These are phyloP conservation scores for Amphibolis antarctica DNA, from an alignment of 106 monocot genomes.

Conservation along the genomic window DNA sequence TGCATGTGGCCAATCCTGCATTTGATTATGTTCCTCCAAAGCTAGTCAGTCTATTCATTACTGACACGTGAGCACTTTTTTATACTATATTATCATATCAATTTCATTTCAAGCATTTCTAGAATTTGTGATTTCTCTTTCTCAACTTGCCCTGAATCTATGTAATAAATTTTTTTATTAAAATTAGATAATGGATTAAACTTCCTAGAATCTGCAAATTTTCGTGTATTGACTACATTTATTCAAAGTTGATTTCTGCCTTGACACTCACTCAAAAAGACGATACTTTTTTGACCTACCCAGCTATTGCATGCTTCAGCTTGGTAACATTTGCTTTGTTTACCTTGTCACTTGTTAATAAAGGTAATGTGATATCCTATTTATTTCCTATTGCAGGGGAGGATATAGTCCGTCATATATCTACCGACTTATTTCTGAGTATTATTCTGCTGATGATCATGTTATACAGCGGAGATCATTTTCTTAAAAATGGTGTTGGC, in stretches of 20 bases:
- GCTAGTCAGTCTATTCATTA: constrained; percentile 95
- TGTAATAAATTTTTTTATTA: no score
- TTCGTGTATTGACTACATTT: no score
- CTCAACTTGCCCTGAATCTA: no score
- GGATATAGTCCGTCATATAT: constrained; percentile 90
- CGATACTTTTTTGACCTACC: no score
- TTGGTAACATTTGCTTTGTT: neutral
- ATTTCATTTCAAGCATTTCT: neutral
- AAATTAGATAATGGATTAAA: no score
- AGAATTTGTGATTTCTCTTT: no score
- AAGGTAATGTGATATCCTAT: neutral
- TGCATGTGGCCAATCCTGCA: constrained; percentile 90
- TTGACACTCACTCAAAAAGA: no score
- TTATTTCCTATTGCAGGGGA: constrained; percentile 40
- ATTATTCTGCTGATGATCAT: constrained; percentile 89
- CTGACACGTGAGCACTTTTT: constrained; percentile 68
- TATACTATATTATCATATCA: neutral
- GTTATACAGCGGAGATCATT: constrained; percentile 34
- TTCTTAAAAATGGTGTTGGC: constrained; percentile 13
- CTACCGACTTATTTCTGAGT: constrained; percentile 90
- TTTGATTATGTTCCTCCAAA: constrained; percentile 98
- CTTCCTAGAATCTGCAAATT: no score
- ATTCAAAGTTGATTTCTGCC: no score
- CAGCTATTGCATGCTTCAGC: no score
- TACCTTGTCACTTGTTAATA: neutral